A percentile compares a stretch with the other conserved stretches of the same genome.
These are phyloP conservation scores for Pseudozyma hubeiensis DNA, from an alignment of 1,284 basidiomycete genomes.

Conservation along the genomic window DNA sequence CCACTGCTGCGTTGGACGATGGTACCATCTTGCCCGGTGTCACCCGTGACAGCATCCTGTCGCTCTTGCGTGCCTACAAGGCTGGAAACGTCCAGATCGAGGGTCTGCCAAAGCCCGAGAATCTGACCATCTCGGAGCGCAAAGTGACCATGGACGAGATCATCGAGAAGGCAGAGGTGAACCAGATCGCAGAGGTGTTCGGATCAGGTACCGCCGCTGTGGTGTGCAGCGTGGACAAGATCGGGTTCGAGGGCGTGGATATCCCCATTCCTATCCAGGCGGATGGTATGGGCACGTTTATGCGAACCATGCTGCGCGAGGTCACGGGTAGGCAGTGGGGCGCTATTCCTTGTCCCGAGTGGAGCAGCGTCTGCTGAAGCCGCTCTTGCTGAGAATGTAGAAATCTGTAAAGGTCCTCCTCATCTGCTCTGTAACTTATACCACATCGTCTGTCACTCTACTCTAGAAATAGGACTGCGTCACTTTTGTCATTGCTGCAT, in stretches of 20 bases:
- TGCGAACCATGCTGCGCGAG: constrained; percentile 46
- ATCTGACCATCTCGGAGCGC: constrained; percentile 37
- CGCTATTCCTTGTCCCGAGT: constrained; percentile 38
- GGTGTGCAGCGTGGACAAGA: constrained; percentile 55
- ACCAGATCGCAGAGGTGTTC: constrained; percentile 47
- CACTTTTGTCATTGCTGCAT: neutral
- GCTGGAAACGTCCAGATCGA: constrained; percentile 72
- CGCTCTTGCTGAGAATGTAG: neutral
- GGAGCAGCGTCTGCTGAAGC: constrained; percentile 49
- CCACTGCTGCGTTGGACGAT: constrained; percentile 72
- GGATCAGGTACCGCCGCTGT: constrained; percentile 53
- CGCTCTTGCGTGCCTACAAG: constrained; percentile 76
- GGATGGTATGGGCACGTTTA: constrained; percentile 49
- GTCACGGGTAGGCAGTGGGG: constrained; percentile 54
- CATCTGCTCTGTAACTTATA: constrained; percentile 11
- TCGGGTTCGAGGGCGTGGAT: constrained; percentile 45
- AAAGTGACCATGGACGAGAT: constrained; percentile 55
- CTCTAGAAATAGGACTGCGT: neutral
- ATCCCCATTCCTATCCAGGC: constrained; percentile 42
- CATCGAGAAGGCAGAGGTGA: constrained; percentile 28
- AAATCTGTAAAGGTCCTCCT: neutral
- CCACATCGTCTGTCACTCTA: constrained; percentile 11
- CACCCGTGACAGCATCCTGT: constrained; percentile 84
- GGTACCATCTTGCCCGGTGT: constrained; percentile 96
- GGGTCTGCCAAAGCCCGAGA: constrained; percentile 44